These are phyloP conservation scores for Daldinia childiae DNA, from an alignment of 495 filamentous ascomycete genomes.

Conservation along the genomic window DNA sequence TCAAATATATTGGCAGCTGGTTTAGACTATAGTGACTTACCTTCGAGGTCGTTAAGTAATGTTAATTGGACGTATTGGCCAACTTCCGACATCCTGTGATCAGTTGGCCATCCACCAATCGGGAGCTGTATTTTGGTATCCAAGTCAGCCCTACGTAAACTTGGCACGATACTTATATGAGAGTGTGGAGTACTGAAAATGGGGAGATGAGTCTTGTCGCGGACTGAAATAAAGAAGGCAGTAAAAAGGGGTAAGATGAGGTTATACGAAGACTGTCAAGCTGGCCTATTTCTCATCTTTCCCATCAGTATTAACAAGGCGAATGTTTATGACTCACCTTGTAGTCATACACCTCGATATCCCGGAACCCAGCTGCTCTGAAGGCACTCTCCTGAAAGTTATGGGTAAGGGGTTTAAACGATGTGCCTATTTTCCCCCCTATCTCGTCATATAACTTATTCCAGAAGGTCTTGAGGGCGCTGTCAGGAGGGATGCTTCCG, in stretches of 20 bases:
- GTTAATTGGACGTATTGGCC: constrained; percentile 38
- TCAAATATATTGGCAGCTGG: not conserved
- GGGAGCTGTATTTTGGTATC: constrained; percentile 19
- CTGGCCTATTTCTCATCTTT: not conserved
- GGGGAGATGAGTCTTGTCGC: not conserved
- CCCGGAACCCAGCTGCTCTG: constrained; percentile 64
- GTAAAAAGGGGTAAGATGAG: not conserved
- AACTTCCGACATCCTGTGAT: constrained; percentile 65
- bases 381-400: constrained; percentile 66
- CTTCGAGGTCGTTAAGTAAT: constrained; percentile 40
- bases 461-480: constrained; percentile 53
- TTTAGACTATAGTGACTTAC: not conserved
- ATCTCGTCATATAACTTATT: constrained; percentile 48
- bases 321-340: constrained; percentile 20
- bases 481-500: constrained; percentile 42
- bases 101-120: constrained; percentile 43
- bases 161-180: not conserved
- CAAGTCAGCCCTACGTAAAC: constrained; percentile 32
- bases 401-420: constrained; percentile 39
- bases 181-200: not conserved
- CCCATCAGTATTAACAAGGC: not conserved
- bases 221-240: not conserved
- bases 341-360: constrained; percentile 49
- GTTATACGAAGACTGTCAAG: not conserved
- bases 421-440: constrained; percentile 36